A percentile compares a stretch with the other conserved stretches of the same genome.
Conservation (phyloP, 768 basidiomycete species). For the Kwoniella dejecticola region DNA sequence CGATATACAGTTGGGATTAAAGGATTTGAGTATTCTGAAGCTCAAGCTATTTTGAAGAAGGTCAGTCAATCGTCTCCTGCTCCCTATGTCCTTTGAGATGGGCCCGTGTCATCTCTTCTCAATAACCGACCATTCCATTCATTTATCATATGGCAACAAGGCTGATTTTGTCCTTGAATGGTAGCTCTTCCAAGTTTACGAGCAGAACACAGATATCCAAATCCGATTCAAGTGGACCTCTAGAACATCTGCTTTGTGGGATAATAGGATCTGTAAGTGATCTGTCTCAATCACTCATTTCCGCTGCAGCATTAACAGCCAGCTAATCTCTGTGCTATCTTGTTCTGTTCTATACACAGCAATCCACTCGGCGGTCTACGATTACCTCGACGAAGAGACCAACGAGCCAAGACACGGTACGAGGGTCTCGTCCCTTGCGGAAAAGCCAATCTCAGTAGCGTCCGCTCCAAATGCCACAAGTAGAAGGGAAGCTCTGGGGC, state of each 20-base stretch:
- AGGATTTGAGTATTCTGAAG: slow-evolving; percentile 33
- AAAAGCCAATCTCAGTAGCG: slow-evolving; percentile 15
- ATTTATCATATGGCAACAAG: too few species aligned
- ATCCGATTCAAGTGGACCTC: slow-evolving; percentile 59
- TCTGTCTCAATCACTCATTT: too few species aligned
- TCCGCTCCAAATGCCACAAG: slow-evolving; percentile 4
- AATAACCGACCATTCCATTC: too few species aligned
- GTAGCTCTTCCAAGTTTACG: slow-evolving; percentile 34
- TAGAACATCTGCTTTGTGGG: slow-evolving; percentile 66
- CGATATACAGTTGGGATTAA: slow-evolving; percentile 35
- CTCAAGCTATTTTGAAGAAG: slow-evolving; percentile 26
- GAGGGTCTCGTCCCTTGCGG: slow-evolving; percentile 22
- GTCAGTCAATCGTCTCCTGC: slow-evolving; percentile 3
- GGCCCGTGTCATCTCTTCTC: too few species aligned
- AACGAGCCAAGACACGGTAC: slow-evolving; percentile 21
- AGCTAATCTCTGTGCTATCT: too few species aligned
- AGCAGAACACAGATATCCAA: slow-evolving; percentile 63
- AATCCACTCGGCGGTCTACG: slow-evolving; percentile 37
- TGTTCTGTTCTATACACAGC: neutral
- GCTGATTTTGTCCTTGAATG: too few species aligned
- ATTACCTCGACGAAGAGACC: slow-evolving; percentile 31
- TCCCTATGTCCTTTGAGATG: neutral
- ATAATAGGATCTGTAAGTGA: slow-evolving; percentile 56
- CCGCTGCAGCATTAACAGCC: too few species aligned
- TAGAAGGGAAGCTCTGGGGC: slow-evolving; percentile 18